Evolutionary conservation across 2,329 filamentous ascomycete genomes (phyloP), one percentile per base, ranked within the genome.

Genomic region (Pseudopyrenochaeta lycopersici): DNA sequence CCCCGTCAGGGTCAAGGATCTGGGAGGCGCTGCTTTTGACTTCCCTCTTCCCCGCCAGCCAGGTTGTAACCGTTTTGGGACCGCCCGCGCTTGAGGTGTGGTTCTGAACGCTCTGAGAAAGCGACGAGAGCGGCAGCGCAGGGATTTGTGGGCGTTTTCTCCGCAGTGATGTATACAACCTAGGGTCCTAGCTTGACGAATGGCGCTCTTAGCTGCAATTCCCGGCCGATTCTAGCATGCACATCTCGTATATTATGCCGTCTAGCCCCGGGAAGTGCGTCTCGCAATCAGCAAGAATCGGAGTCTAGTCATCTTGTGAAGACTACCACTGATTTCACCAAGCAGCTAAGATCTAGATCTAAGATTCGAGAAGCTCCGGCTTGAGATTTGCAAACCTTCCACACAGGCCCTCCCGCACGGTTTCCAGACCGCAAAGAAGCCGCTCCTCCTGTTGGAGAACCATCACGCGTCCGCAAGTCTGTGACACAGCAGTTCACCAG

Each of bases 31-130:
- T 29, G n/a, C 33, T 42, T 18, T 43, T 18, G 36, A 27, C 41
- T 43, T 23, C 51, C 58, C 33, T 21, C 53, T 46, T 54, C 56
- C 53, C 53, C 49, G 49, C 29, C 18, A 31, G 50, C 49, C 32
- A 51, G 52, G 32, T 20, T 39, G 32, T 48, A 29, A 29, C 54
- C 45, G 2, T 46, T 27, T 35, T 9, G 39, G 40, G 41, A 12
- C 12, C 4, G 32, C 29, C 23, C 21, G 39, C 48, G 7, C 40
- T 36, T 20, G 3, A 10, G 5, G 29, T 12, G 14, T 31, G 43
- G 7, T n/a, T 29, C 14, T 31, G 10, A 31, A 40, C 30, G 30
- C 20, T 35, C 15, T 41, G 45, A 38, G 44, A 49, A 60, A 54
- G 56, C 20, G 58, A 62, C 44, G 2, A 43, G 45, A 10, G 18